Evolutionary conservation across 202 grass and related monocot genomes (phyloP), one percentile per base, ranked within the genome.

Genomic region (Schoenoplectus triqueter): DNA sequence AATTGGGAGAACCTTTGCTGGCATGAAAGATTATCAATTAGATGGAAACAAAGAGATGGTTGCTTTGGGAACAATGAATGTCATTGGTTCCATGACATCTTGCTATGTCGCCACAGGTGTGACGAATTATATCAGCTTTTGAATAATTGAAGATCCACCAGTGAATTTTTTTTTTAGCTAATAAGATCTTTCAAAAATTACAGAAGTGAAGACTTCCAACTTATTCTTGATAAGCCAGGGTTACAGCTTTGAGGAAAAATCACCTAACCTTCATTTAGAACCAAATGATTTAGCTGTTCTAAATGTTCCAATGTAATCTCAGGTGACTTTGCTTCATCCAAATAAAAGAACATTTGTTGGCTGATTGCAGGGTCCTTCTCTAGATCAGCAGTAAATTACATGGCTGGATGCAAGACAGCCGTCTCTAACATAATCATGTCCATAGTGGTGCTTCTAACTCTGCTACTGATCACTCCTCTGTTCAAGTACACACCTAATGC

Each of bases 11-110:
- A 99, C 96, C 4, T 99, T 99, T 92, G 91, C 96, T 88, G 87
- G 90, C 8, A 79, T 99, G 69, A 99, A 99, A 87, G 96, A 85
- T 72, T 95, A 99, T 78, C 90, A 95, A 31, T 74, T 95, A 51
- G 91, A 99, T 88, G 96, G 96, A 81, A 99, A 99, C 78, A 99
- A 99, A 74, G 96, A 99, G 90, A 99, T 95, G 96, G 86, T 99
- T 55, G 96, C 96, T 22, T 83, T 99, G 81, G 96, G 96, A 87
- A 94, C 90, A 10, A 99, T 99, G 96, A 99, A 95, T 42, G 50
- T 95, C n/a, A 81, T 91, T 76, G 96, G 96, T 3, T 99, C 96
- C 9, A 99, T 99, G 93, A 90, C 93, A 3, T 99, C 96, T 67
- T 99, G 96, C 80, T 99, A 99, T 86, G 81, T 94, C 9, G 85